phyloP scores from a whole-genome alignment of 1,284 basidiomycete species.

The Fomitopsis pinicola region DNA sequence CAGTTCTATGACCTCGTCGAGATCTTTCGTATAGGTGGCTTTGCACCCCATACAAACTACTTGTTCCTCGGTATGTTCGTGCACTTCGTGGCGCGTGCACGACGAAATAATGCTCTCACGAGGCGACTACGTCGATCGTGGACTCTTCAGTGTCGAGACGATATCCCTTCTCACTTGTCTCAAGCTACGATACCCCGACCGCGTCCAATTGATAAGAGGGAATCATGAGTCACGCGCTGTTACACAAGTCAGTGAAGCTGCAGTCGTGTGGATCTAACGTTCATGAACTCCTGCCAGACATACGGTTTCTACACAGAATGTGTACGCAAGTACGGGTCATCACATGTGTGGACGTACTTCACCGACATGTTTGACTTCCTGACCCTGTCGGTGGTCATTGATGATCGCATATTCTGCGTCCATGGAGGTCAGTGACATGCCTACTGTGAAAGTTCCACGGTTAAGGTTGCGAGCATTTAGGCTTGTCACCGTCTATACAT shows the following conservation, averaged over 20 bases:
- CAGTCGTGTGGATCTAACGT: conserved; percentile 19
- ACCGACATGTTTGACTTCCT: conserved; percentile 99
- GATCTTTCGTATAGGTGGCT: conserved; percentile 98
- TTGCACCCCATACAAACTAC: conserved; percentile 96
- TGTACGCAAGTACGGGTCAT: conserved; percentile 93
- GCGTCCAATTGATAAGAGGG: conserved; percentile 95
- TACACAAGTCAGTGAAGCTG: conserved; percentile 71
- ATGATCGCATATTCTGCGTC: conserved; percentile 99
- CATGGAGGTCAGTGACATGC: conserved; percentile 71
- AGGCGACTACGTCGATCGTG: conserved; percentile 99
- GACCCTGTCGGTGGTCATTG: conserved; percentile 96
- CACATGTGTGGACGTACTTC: conserved; percentile 98
- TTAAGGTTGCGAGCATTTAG: conserved; percentile 34
- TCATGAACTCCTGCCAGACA: conserved; percentile 53
- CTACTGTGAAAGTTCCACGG: conserved; percentile 8
- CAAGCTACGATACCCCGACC: conserved; percentile 95
- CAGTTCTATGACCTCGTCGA: conserved; percentile 99
- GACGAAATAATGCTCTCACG: conserved; percentile 4
- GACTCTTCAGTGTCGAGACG: conserved; percentile 97
- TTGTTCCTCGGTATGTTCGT: conserved; percentile 80
- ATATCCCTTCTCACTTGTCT: conserved; percentile 96
- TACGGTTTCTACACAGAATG: conserved; percentile 99
- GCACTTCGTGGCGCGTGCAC: conserved; percentile 1
- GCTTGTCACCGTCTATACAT: conserved; percentile 95
- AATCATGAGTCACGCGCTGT: conserved; percentile 99